Evolutionary conservation across 2,329 filamentous ascomycete species (phyloP).

Genomic region (Amphichorda felina): DNA sequence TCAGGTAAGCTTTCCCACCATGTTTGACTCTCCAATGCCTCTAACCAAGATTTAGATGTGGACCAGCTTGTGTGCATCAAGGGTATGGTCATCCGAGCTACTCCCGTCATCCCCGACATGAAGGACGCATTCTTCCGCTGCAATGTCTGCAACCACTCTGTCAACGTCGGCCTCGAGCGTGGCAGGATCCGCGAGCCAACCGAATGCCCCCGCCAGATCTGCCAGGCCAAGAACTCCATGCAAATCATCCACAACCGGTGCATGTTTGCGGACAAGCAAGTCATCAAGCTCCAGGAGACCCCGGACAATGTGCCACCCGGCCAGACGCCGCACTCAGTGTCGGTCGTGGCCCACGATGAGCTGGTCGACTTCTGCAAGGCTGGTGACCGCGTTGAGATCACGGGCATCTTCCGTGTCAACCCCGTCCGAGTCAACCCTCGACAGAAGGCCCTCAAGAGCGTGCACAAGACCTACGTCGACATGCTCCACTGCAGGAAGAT

Average conservation of each 20-base stretch:
- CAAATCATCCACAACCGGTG: conserved; percentile 96
- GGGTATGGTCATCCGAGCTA: conserved; percentile 89
- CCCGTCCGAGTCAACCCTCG: conserved; percentile 90
- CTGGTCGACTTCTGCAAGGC: conserved; percentile 96
- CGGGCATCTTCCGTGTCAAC: conserved; percentile 91
- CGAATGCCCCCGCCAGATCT: conserved; percentile 71
- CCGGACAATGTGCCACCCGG: conserved; percentile 90
- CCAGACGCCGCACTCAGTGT: conserved; percentile 94
- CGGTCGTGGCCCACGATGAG: conserved; percentile 92
- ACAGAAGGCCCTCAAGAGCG: conserved; percentile 81
- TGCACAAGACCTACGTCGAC: conserved; percentile 98
- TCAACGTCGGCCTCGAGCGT: conserved; percentile 84
- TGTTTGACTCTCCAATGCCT: too few relatives aligned
- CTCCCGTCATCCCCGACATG: conserved; percentile 97
- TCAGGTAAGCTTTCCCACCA: conserved; percentile 54
- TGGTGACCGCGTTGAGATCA: conserved; percentile 90
- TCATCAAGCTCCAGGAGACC: conserved; percentile 97
- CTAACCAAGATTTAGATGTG: conserved; percentile 51
- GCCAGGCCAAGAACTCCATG: conserved; percentile 87
- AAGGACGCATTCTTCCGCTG: conserved; percentile 98
- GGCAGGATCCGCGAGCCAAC: conserved; percentile 95
- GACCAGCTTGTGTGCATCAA: conserved; percentile 94
- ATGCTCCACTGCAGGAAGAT: conserved; percentile 93
- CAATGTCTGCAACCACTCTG: conserved; percentile 81
- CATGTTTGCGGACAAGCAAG: conserved; percentile 90